Evolutionary conservation across 2,329 filamentous ascomycete genomes (phyloP).

Genomic region (Cladophialophora yegresii): DNA sequence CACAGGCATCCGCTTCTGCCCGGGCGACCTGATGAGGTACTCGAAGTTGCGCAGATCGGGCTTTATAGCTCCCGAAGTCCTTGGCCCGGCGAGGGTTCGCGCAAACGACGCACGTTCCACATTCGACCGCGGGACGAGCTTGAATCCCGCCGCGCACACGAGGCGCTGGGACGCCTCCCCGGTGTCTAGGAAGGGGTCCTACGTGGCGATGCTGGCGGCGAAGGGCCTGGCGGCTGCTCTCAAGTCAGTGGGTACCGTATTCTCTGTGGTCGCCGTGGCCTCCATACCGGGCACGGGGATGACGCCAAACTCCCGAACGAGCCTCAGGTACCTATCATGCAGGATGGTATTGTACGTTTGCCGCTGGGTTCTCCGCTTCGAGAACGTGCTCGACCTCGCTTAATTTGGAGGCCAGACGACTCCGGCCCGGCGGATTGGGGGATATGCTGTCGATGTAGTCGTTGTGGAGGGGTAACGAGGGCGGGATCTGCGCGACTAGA

Average conservation of each 20-base stretch:
- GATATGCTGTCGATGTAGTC: slow-evolving; percentile 19
- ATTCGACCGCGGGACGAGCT: slow-evolving; percentile 60
- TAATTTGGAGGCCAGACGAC: slow-evolving; percentile 25
- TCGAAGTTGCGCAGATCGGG: slow-evolving; percentile 65
- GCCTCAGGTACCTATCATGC: slow-evolving; percentile 13
- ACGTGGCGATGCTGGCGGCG: slow-evolving; percentile 52
- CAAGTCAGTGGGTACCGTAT: no score
- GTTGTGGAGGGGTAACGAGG: slow-evolving; percentile 10
- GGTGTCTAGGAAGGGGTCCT: slow-evolving; percentile 61
- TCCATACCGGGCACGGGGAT: background rate
- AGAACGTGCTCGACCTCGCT: slow-evolving; percentile 52
- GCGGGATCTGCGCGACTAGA: slow-evolving; percentile 18
- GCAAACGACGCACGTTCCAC: slow-evolving; percentile 57
- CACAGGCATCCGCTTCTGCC: slow-evolving; percentile 56
- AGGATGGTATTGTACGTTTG: slow-evolving; percentile 64
- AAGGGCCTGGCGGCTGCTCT: slow-evolving; percentile 48
- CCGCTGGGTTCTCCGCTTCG: slow-evolving; percentile 57
- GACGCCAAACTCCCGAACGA: slow-evolving; percentile 19
- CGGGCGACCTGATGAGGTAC: slow-evolving; percentile 62
- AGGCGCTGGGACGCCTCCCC: slow-evolving; percentile 56
- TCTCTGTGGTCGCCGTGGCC: background rate
- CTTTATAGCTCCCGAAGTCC: slow-evolving; percentile 72
- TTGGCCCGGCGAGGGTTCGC: slow-evolving; percentile 58
- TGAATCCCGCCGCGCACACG: slow-evolving; percentile 51
- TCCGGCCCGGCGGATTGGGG: background rate